Evolutionary conservation across 202 grass and related monocot genomes (phyloP), one percentile per base, ranked within the genome.

Genomic region (Elaeis oleifera): DNA sequence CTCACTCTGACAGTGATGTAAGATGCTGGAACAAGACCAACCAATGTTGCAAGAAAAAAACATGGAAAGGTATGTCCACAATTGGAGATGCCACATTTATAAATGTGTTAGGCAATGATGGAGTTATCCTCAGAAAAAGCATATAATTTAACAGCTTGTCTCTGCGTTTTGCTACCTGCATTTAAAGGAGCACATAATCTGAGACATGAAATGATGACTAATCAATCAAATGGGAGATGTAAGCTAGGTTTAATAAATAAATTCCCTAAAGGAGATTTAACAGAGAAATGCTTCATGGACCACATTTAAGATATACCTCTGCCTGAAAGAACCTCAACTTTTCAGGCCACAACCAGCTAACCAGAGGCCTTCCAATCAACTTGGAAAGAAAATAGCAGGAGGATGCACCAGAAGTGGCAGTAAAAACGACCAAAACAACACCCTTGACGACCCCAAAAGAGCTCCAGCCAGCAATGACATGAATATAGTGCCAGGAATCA

Each of bases 1-100:
- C 67, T 85, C 81, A 89, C 92, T 61, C 80, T 92, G 27, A 90
- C 92, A 79, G 92, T 97, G 57, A 97, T 97, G 70, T 92, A 97
- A 63, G 92, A 91, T 27, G 92, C 92, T 54, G 92, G 92, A 61
- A 92, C 77, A 59, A 97, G 74, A 56, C 92, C 92, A 24, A 92
- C 53, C 63, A 97, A 78, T 64, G 92, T 97, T 29, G 92, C 92
- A 75, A 84, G 60, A 69, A 97, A 91, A 97, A 97, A 92, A 86
- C 80, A 76, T 85, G 84, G 77, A 97, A 97, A 64, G 92, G 92
- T 74, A 97, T 89, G 62, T 97, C 88, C 58, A 97, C 88, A 81
- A 97, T 97, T 8, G 92, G 84, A 70, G 92, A 97, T 4, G 92
- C 92, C 92, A 97, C 84, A 84, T 84, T 97, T 78, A 97, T 97